Percentiles rank a stretch among this genome's conserved stretches.
phyloP scores from a whole-genome alignment of 345 rosid species.

The Moricandia moricandioides region DNA sequence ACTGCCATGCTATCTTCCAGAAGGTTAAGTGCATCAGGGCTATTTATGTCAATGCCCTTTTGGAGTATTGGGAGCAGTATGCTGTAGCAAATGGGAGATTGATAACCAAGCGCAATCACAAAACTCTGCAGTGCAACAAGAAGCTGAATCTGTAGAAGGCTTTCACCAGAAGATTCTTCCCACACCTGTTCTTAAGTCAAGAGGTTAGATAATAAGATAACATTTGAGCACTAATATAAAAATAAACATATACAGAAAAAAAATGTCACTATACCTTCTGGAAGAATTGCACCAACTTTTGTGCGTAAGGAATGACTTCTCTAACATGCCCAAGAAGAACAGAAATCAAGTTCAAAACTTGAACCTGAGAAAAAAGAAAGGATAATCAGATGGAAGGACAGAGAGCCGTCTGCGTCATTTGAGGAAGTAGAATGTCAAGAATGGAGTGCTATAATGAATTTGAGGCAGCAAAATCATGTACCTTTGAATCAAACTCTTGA shows the following conservation, averaged over 20 bases:
- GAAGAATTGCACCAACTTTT: conserved; percentile 77
- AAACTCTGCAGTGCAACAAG: conserved; percentile 40
- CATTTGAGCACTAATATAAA: not conserved
- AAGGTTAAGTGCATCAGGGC: no score
- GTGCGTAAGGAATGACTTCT: conserved; percentile 69
- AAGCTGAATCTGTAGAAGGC: conserved; percentile 95
- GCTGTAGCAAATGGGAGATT: no score
- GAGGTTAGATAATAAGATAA: conserved; percentile 7
- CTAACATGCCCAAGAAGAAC: conserved; percentile 71
- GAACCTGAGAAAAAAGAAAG: conserved; percentile 58
- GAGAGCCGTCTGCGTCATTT: not conserved
- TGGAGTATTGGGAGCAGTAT: no score
- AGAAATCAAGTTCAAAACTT: conserved; percentile 83
- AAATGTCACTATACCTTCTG: conserved; percentile 54
- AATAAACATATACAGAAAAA: conserved; percentile 4
- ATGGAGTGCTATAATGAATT: conserved; percentile 14
- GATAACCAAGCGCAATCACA: no score
- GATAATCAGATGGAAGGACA: not conserved
- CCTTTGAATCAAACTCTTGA: conserved; percentile 17
- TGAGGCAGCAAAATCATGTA: conserved; percentile 29
- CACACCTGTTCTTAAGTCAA: conserved; percentile 56
- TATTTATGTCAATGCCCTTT: no score
- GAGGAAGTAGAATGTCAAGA: conserved; percentile 18
- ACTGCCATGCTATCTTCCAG: no score
- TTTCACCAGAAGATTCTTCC: conserved; percentile 96